These are phyloP conservation scores for Lodderomyces margitis DNA, from an alignment of 1,139 yeast species.

Conservation along the genomic window DNA sequence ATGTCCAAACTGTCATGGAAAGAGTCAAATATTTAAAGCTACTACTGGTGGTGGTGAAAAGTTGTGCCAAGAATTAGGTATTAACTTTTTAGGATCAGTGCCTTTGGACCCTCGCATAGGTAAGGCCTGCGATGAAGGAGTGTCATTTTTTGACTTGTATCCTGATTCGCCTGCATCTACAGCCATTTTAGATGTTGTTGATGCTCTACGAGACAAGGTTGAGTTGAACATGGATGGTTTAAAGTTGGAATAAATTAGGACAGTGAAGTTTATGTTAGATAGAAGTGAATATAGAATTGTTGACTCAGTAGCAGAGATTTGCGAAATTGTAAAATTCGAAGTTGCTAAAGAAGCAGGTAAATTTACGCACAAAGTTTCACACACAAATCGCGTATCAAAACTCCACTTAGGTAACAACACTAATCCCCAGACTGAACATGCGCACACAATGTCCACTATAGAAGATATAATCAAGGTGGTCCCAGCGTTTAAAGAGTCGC, in stretches of 20 bases:
- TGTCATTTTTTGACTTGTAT: slow-evolving; percentile 73
- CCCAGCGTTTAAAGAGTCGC: slow-evolving; percentile 40
- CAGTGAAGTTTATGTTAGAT: neutral
- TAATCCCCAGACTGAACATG: too few relatives aligned
- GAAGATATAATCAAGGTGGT: slow-evolving; percentile 18
- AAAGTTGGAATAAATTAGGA: slow-evolving; percentile 13
- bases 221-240: slow-evolving; percentile 26
- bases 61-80: slow-evolving; percentile 71
- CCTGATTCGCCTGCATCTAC: slow-evolving; percentile 94
- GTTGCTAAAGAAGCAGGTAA: too few relatives aligned
- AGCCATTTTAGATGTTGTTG: slow-evolving; percentile 84
- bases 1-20: slow-evolving; percentile 90
- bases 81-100: slow-evolving; percentile 84
- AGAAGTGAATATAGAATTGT: neutral
- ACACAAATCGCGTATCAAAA: too few relatives aligned
- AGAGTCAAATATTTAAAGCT: slow-evolving; percentile 86
- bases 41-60: slow-evolving; percentile 96
- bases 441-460: slow-evolving; percentile 8
- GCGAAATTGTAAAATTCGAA: too few relatives aligned
- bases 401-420: too few relatives aligned
- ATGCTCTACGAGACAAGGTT: slow-evolving; percentile 49
- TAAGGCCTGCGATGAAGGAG: slow-evolving; percentile 84
- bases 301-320: too few relatives aligned
- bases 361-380: too few relatives aligned
- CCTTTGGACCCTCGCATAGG: slow-evolving; percentile 97